A percentile compares a stretch with the other conserved stretches of the same genome.
Conservation (phyloP, 163 green algal species). For the Prototheca wickerhamii region DNA sequence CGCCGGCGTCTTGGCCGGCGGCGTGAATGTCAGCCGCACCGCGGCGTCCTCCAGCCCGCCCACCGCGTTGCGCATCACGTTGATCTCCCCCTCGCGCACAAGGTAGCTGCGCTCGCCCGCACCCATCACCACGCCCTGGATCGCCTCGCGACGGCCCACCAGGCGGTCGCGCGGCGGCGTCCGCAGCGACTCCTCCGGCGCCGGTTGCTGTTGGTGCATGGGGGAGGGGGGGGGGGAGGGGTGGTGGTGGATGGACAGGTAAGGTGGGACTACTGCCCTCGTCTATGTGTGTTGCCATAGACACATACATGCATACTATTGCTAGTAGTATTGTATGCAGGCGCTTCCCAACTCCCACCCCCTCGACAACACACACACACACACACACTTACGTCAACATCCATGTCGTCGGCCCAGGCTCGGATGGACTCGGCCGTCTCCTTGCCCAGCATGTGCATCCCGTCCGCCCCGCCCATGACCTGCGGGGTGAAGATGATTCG, state of each 20-base stretch:
- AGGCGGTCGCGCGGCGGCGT: slow-evolving; percentile 22
- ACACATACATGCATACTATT: no score
- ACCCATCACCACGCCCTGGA: slow-evolving; percentile 54
- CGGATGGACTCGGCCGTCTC: slow-evolving; percentile 17
- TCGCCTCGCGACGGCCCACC: slow-evolving; percentile 22
- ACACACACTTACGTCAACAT: slow-evolving; percentile 10
- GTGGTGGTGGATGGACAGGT: background rate
- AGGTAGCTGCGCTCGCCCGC: slow-evolving; percentile 71
- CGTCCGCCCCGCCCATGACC: slow-evolving; percentile 17
- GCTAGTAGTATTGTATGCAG: no score
- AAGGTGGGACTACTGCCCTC: no score
- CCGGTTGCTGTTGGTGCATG: background rate
- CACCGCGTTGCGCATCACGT: slow-evolving; percentile 78
- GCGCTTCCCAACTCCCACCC: background rate
- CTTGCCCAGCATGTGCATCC: background rate
- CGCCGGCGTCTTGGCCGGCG: background rate
- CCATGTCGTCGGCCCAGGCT: slow-evolving; percentile 34
- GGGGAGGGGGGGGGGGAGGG: no score
- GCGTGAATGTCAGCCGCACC: slow-evolving; percentile 23
- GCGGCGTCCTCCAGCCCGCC: slow-evolving; percentile 65
- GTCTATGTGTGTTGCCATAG: no score
- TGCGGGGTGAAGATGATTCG: background rate
- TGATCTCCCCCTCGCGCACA: slow-evolving; percentile 55
- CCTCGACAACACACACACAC: background rate
- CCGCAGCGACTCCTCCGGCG: slow-evolving; percentile 9